These are phyloP conservation scores for Ramularia endophylla DNA, from an alignment of 2,329 filamentous ascomycete genomes.

Conservation along the genomic window DNA sequence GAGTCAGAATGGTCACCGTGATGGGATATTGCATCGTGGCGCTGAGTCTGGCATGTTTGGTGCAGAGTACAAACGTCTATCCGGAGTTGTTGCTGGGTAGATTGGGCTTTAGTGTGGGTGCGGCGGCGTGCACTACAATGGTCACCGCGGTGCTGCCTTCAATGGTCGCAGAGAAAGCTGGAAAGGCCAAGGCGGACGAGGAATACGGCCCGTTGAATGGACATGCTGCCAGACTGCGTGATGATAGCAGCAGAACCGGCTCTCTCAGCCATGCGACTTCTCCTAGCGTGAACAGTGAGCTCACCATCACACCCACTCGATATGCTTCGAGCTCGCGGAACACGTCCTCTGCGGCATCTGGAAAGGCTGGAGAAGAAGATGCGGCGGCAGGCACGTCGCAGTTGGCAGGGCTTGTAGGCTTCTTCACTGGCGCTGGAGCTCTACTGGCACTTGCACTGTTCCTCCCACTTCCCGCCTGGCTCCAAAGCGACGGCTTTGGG, in stretches of 20 bases:
- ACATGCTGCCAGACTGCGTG: slow-evolving; percentile 17
- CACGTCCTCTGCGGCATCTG: background rate
- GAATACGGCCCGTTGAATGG: slow-evolving; percentile 12
- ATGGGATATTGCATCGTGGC: slow-evolving; percentile 79
- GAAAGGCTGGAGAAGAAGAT: slow-evolving; percentile 3
- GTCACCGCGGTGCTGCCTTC: slow-evolving; percentile 88
- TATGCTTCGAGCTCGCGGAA: slow-evolving; percentile 34
- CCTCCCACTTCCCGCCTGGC: slow-evolving; percentile 76
- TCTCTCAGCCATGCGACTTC: slow-evolving; percentile 52
- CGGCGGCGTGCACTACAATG: slow-evolving; percentile 86
- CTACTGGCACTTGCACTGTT: slow-evolving; percentile 77
- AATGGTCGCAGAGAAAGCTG: slow-evolving; percentile 43
- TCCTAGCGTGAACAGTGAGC: slow-evolving; percentile 65
- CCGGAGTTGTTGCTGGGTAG: slow-evolving; percentile 80
- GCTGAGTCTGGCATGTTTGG: slow-evolving; percentile 68
- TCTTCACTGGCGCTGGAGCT: slow-evolving; percentile 89
- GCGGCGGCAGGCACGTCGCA: slow-evolving; percentile 32
- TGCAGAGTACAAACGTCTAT: slow-evolving; percentile 82
- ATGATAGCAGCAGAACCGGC: slow-evolving; percentile 26
- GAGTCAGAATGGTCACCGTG: slow-evolving; percentile 59
- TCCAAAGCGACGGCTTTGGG: slow-evolving; percentile 66
- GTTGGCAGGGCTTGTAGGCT: slow-evolving; percentile 82
- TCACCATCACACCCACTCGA: slow-evolving; percentile 63
- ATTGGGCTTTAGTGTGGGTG: slow-evolving; percentile 82
- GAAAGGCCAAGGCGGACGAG: slow-evolving; percentile 6